These are phyloP conservation scores for Avena sativa DNA, from an alignment of 176 grass and related monocot species.

Conservation along the genomic window DNA sequence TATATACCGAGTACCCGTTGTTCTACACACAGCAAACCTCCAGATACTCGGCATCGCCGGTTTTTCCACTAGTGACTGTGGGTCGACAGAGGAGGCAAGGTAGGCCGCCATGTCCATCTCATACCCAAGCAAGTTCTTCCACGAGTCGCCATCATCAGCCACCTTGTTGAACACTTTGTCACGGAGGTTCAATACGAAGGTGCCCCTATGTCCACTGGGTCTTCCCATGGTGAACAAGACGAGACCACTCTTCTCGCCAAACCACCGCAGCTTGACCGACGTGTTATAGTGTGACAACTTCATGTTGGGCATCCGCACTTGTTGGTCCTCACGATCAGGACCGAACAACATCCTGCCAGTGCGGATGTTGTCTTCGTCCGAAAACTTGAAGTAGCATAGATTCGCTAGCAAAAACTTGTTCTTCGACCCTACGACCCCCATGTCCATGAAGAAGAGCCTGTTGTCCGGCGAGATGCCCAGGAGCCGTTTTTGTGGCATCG, in stretches of 20 bases:
- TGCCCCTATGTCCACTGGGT: no score
- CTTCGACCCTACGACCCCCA: neutral
- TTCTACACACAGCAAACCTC: neutral
- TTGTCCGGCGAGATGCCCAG: conserved; percentile 62
- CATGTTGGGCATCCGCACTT: neutral
- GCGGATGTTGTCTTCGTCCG: neutral
- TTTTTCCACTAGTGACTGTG: neutral
- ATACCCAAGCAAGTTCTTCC: no score
- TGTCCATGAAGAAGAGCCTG: conserved; percentile 9
- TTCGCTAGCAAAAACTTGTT: neutral
- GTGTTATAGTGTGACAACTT: neutral
- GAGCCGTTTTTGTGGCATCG: neutral
- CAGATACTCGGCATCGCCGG: neutral
- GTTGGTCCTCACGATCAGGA: neutral
- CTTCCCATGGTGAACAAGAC: no score
- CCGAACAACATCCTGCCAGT: neutral
- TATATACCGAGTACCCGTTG: neutral
- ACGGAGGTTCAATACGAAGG: neutral
- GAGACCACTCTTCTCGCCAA: no score
- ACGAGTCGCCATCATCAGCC: neutral
- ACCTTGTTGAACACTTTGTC: neutral
- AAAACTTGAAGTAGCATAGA: neutral
- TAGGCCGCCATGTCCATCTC: no score
- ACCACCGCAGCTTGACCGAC: no score
- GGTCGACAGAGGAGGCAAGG: no score